Conservation (phyloP, 179 eudicot species). For the Vitellaria paradoxa region DNA sequence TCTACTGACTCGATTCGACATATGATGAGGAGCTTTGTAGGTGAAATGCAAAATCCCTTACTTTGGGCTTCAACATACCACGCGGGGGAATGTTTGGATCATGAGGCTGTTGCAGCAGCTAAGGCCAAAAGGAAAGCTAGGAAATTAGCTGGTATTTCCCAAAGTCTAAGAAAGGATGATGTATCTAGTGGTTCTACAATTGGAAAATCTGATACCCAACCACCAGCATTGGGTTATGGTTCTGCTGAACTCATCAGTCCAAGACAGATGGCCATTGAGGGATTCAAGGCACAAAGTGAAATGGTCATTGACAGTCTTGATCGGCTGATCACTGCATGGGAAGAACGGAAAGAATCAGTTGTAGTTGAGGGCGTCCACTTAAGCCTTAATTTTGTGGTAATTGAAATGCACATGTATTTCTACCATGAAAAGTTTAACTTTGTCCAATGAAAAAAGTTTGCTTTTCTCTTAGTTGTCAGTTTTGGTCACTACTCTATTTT, state of each 20-base stretch:
- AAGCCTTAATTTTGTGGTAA: conserved; percentile 95
- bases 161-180: conserved; percentile 40
- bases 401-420: conserved; percentile 4
- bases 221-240: conserved; percentile 34
- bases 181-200: conserved; percentile 27
- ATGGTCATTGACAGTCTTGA: conserved; percentile 98
- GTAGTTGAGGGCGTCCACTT: conserved; percentile 97
- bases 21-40: conserved; percentile 98
- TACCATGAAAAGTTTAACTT: background rate
- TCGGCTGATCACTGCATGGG: conserved; percentile 88
- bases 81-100: conserved; percentile 86
- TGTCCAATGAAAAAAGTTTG: background rate
- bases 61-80: conserved; percentile 98
- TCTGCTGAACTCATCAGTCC: conserved; percentile 55
- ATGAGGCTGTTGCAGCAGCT: conserved; percentile 84
- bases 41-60: conserved; percentile 84
- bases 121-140: conserved; percentile 78
- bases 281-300: conserved; percentile 97
- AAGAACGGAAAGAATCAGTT: conserved; percentile 91
- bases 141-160: conserved; percentile 44
- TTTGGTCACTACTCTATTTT: conserved; percentile 10
- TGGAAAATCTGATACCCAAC: conserved; percentile 32
- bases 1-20: conserved; percentile 96
- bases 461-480: conserved; percentile 15
- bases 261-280: conserved; percentile 89